These are phyloP conservation scores for Hyaloperonospora arabidopsidis DNA, from an alignment of 352 stramenopile species.

Conservation along the genomic window DNA sequence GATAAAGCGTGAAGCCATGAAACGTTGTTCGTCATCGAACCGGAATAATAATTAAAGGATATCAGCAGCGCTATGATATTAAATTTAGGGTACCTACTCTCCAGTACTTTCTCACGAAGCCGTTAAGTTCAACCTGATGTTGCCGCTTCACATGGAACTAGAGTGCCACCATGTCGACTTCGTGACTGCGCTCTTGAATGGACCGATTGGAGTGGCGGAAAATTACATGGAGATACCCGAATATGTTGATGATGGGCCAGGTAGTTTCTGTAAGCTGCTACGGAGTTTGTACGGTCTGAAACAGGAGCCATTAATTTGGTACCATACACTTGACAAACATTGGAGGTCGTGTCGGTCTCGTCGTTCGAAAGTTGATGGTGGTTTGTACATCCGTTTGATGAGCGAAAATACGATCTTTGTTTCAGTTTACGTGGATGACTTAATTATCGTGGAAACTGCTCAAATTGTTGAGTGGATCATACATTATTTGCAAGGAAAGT, in stretches of 20 bases:
- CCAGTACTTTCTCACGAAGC: slow-evolving; percentile 1
- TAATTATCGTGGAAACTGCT: slow-evolving; percentile 7
- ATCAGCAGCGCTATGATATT: slow-evolving; percentile 2
- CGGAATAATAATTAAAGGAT: slow-evolving; percentile 5
- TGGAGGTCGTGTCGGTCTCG: background rate
- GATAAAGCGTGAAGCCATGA: background rate
- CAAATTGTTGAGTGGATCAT: background rate
- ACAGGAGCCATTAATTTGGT: slow-evolving; percentile 6
- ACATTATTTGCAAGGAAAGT: slow-evolving; percentile 2
- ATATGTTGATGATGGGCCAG: slow-evolving; percentile 5
- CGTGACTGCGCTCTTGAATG: slow-evolving; percentile 5
- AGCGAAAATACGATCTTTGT: slow-evolving; percentile 1
- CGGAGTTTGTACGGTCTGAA: slow-evolving; percentile 8
- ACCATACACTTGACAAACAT: background rate
- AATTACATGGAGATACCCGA: background rate
- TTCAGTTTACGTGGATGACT: slow-evolving; percentile 5
- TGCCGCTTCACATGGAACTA: background rate
- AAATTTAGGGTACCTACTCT: slow-evolving; percentile 8
- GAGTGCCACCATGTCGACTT: slow-evolving; percentile 1
- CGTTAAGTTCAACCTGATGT: background rate
- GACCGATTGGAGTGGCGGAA: background rate
- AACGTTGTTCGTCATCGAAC: background rate
- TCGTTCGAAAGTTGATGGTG: slow-evolving; percentile 1
- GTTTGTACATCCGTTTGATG: background rate
- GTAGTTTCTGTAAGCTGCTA: background rate